Base-by-base conservation (phyloP, 768 basidiomycete genomes). In the Rhodocollybia butyracea region DNA sequence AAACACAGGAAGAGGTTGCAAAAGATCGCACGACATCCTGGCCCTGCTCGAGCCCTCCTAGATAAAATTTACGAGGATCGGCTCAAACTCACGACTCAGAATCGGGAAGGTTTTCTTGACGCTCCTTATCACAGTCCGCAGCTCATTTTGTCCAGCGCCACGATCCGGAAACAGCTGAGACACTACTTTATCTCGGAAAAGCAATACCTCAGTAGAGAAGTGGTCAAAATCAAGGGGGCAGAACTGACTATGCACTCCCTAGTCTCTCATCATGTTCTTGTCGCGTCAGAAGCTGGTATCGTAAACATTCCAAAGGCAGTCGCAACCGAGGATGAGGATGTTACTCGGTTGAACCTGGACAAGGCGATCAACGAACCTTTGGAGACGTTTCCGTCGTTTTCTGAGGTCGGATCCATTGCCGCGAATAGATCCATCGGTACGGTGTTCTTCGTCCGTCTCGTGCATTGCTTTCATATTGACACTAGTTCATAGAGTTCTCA, bases 141-240 rank as follows among this genome's bases (percentile, higher is more conserved):
- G 65, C 66, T 89, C 51, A 71, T 91, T 40, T 67, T 89, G 63
- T 78, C 83, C 46, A 89, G 87, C 63, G 89, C 89, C 39, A 91
- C 89, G 6, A 71, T 91, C 59, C 76, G 81, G 40, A 75, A 70
- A 47, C 78, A 78, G 57, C 71, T 85, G 45, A 75, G 75, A 58
- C 71, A 78, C 46, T 81, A 78, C 58, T 69, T 89, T 32, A 79
- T 78, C 56, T 70, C 70, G 46, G 75, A 81, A 52, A 86, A 79
- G 60, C 80, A 80, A 11, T 89, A 85, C 85, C 64, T 88, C 60
- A 72, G 73, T 60, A 70, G 66, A 56, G 70, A 70, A 34, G 59
- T 78, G 39, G 62, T 73, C 41, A 78, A 76, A 58, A 69, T 79
- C 13, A 66, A 69, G 48, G 71, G 73, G 19, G 29, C 13, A 6